A percentile compares a stretch with the other conserved stretches of the same genome.
phyloP scores from a whole-genome alignment of 768 basidiomycete genomes.

The Tephrocybe rancida region DNA sequence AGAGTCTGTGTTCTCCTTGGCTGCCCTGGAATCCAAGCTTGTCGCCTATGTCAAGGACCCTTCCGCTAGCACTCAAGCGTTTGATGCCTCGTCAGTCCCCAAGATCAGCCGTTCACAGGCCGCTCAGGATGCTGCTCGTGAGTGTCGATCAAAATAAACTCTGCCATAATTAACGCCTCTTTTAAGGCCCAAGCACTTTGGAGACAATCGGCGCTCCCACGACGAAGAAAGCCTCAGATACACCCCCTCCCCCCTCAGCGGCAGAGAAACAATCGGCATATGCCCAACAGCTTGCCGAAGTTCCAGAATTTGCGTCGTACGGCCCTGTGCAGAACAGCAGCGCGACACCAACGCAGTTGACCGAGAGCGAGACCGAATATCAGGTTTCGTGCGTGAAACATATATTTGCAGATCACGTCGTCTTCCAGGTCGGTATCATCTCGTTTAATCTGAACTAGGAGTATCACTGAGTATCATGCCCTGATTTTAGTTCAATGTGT shows the following conservation, averaged over 20 bases:
- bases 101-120: conserved; percentile 95
- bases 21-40: conserved; percentile 86
- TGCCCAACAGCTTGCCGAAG: conserved; percentile 79
- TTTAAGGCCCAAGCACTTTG: conserved; percentile 79
- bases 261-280: conserved; percentile 91
- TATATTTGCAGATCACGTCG: conserved; percentile 91
- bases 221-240: conserved; percentile 54
- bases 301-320: conserved; percentile 85
- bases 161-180: conserved; percentile 8
- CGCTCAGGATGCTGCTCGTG: conserved; percentile 85
- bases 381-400: conserved; percentile 97
- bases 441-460: background rate
- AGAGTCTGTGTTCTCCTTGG: conserved; percentile 95
- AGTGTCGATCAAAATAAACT: conserved; percentile 27
- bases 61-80: conserved; percentile 66
- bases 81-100: conserved; percentile 85
- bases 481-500: conserved; percentile 83
- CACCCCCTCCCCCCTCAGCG: conserved; percentile 77
- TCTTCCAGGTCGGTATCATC: conserved; percentile 80
- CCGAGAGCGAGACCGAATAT: conserved; percentile 97
- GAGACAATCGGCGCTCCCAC: conserved; percentile 82
- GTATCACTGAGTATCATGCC: background rate
- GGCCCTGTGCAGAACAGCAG: conserved; percentile 90
- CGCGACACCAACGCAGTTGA: conserved; percentile 75
- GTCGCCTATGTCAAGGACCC: conserved; percentile 93